Evolutionary conservation across 2,329 filamentous ascomycete genomes (phyloP).

Genomic region (Raffaelea arxii): DNA sequence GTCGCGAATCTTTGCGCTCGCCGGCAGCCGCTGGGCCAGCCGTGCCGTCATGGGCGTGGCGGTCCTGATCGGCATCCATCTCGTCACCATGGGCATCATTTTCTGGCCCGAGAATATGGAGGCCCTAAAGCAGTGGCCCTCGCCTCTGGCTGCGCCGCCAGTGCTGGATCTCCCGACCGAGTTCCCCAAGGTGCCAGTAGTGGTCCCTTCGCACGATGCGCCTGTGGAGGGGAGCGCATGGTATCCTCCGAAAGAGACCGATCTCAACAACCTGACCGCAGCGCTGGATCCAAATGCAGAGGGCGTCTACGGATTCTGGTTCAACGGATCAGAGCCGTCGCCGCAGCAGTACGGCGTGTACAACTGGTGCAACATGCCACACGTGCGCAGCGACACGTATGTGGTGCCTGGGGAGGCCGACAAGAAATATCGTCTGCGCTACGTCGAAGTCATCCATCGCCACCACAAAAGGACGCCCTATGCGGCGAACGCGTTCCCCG

Average conservation of each 20-base stretch:
- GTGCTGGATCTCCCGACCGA: not conserved
- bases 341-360: conserved; percentile 50
- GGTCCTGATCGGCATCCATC: conserved; percentile 5
- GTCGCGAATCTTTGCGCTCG: not conserved
- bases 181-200: not conserved
- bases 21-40: conserved; percentile 4
- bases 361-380: conserved; percentile 85
- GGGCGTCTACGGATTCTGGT: conserved; percentile 66
- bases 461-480: conserved; percentile 83
- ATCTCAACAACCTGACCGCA: conserved; percentile 20
- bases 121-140: conserved; percentile 3
- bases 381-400: conserved; percentile 62
- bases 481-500: conserved; percentile 64
- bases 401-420: conserved; percentile 32
- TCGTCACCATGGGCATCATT: conserved; percentile 1
- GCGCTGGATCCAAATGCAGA: conserved; percentile 5
- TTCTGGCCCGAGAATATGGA: not conserved
- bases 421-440: conserved; percentile 49
- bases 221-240: conserved; percentile 15
- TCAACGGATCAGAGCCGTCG: conserved; percentile 55
- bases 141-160: conserved; percentile 5
- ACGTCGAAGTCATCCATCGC: conserved; percentile 71
- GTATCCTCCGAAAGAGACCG: conserved; percentile 17
- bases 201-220: not conserved
- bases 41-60: conserved; percentile 5